A percentile compares a stretch with the other conserved stretches of the same genome.
Evolutionary conservation across 768 basidiomycete genomes (phyloP).

Genomic region (Albatrellus ellisii): DNA sequence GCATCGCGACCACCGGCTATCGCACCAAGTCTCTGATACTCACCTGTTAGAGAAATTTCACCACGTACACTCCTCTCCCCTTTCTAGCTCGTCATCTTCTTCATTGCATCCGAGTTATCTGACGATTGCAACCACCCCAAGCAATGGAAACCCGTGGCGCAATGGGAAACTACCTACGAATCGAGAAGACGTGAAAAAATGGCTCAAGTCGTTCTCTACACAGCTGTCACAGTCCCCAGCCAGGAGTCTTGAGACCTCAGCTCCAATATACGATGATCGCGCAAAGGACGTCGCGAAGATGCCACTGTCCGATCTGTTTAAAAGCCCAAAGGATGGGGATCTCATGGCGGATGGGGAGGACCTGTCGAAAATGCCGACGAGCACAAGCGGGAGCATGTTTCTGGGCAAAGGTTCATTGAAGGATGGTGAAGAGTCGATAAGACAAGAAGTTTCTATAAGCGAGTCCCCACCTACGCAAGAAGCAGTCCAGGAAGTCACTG

Average conservation of each 20-base stretch:
- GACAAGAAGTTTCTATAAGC: background rate
- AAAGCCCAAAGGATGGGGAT: slow-evolving; percentile 41
- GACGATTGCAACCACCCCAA: slow-evolving; percentile 23
- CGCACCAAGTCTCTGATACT: slow-evolving; percentile 59
- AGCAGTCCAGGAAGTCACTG: slow-evolving; percentile 4
- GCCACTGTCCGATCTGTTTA: slow-evolving; percentile 54
- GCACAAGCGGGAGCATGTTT: slow-evolving; percentile 24
- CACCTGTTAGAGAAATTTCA: slow-evolving; percentile 45
- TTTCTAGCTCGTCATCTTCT: slow-evolving; percentile 29
- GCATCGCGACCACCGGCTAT: slow-evolving; percentile 46
- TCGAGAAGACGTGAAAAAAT: slow-evolving; percentile 68
- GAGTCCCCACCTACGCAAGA: slow-evolving; percentile 7
- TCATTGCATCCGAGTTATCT: slow-evolving; percentile 39
- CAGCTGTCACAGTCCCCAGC: slow-evolving; percentile 19
- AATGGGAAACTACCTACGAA: slow-evolving; percentile 52
- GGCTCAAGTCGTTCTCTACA: slow-evolving; percentile 48
- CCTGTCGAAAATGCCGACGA: slow-evolving; percentile 36
- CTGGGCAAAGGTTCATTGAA: slow-evolving; percentile 16
- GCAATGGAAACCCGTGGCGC: slow-evolving; percentile 21
- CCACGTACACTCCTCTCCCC: slow-evolving; percentile 23
- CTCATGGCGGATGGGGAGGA: slow-evolving; percentile 57
- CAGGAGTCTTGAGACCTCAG: slow-evolving; percentile 11
- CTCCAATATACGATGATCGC: slow-evolving; percentile 21
- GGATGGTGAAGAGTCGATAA: slow-evolving; percentile 16
- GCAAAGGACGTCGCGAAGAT: slow-evolving; percentile 42